These are phyloP conservation scores for Collybia mongolica DNA, from an alignment of 768 basidiomycete genomes.

Conservation along the genomic window DNA sequence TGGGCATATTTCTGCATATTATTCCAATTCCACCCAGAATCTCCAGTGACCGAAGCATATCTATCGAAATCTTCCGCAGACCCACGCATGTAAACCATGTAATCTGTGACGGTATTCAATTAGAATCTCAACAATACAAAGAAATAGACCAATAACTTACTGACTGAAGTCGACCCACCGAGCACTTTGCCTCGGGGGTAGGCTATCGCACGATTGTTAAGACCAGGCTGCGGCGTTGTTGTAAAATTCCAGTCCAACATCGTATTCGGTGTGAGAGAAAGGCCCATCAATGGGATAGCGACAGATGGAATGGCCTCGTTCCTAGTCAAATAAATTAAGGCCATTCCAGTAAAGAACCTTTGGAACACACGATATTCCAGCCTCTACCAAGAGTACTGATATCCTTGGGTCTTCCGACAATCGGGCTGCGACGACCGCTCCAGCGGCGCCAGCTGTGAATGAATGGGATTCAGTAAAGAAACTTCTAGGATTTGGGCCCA, in stretches of 20 bases:
- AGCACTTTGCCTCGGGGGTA: neutral
- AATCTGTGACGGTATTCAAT: constrained; percentile 19
- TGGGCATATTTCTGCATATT: constrained; percentile 20
- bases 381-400: constrained; percentile 7
- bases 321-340: neutral
- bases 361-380: constrained; percentile 25
- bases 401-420: constrained; percentile 4
- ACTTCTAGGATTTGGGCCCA: too few species aligned
- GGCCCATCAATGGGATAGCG: neutral
- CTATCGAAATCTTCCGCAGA: constrained; percentile 35
- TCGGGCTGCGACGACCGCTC: constrained; percentile 8
- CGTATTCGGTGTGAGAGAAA: neutral
- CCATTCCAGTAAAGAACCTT: constrained; percentile 27
- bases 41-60: constrained; percentile 28
- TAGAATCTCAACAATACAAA: neutral
- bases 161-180: neutral
- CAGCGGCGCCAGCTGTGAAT: constrained; percentile 7
- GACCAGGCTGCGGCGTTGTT: neutral
- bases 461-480: neutral
- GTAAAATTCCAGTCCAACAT: neutral
- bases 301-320: neutral
- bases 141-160: neutral
- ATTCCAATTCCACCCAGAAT: constrained; percentile 37
- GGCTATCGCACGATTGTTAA: neutral
- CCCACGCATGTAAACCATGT: constrained; percentile 33